These are phyloP conservation scores for Drosera capensis DNA, from an alignment of 148 eudicot genomes.

Conservation along the genomic window DNA sequence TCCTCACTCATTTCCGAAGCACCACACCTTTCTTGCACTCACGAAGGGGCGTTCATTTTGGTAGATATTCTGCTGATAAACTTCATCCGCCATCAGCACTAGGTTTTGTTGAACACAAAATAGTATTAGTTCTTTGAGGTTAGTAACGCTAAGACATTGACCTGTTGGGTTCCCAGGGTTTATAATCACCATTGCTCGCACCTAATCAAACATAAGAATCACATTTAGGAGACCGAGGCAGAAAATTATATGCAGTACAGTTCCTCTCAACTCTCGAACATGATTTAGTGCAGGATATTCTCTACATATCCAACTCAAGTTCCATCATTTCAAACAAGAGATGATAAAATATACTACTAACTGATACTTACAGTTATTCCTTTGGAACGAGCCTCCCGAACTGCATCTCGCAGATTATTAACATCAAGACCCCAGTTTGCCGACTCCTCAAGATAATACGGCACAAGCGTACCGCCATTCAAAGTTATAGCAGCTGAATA, in stretches of 20 bases:
- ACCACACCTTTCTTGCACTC: slow-evolving; percentile 76
- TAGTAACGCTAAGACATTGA: slow-evolving; percentile 84
- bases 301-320: neutral
- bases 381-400: slow-evolving; percentile 57
- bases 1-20: neutral
- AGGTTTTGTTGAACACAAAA: slow-evolving; percentile 68
- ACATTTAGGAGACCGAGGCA: neutral
- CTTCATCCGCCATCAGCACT: slow-evolving; percentile 88
- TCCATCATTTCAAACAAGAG: neutral
- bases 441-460: slow-evolving; percentile 92
- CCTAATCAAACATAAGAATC: slow-evolving; percentile 27
- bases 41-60: slow-evolving; percentile 95
- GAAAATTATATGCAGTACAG: neutral
- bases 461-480: slow-evolving; percentile 86
- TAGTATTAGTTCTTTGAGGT: slow-evolving; percentile 49
- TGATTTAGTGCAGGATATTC: too few species aligned
- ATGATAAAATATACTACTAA: slow-evolving; percentile 1
- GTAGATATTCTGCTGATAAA: slow-evolving; percentile 92
- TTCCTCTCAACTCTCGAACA: too few species aligned
- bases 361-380: slow-evolving; percentile 70
- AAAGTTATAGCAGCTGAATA: slow-evolving; percentile 90
- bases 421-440: slow-evolving; percentile 98
- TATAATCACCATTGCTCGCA: slow-evolving; percentile 96
- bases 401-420: slow-evolving; percentile 57
- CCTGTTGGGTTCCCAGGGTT: slow-evolving; percentile 99